A percentile compares a stretch with the other conserved stretches of the same genome.
Evolutionary conservation across 2,329 filamentous ascomycete genomes (phyloP).

Genomic region (Periconia sp.): DNA sequence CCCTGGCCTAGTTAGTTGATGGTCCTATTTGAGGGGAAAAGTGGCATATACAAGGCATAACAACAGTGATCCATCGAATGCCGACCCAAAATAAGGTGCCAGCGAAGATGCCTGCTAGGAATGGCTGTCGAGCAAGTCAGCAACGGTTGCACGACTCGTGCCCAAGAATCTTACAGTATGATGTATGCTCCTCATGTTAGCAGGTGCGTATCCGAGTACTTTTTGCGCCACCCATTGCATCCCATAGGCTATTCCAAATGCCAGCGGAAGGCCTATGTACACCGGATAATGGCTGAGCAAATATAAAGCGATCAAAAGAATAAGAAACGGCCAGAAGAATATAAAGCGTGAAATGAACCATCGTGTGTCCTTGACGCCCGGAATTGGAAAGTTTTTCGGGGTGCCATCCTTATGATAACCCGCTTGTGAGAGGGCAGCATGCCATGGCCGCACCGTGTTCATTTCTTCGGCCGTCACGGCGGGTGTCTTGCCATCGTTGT

Average conservation of each 20-base stretch:
- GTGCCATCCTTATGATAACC: constrained; percentile 84
- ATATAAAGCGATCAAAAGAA: constrained; percentile 74
- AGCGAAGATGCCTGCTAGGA: constrained; percentile 91
- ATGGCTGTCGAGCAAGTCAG: constrained; percentile 67
- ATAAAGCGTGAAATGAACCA: constrained; percentile 83
- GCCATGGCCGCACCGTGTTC: constrained; percentile 83
- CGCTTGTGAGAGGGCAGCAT: constrained; percentile 79
- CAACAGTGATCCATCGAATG: constrained; percentile 73
- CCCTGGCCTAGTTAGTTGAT: constrained; percentile 58
- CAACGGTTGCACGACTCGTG: background rate
- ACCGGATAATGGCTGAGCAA: constrained; percentile 76
- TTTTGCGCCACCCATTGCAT: constrained; percentile 81
- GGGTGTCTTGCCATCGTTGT: constrained; percentile 88
- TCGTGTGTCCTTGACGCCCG: constrained; percentile 76
- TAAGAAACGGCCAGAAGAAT: constrained; percentile 84
- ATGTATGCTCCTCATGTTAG: constrained; percentile 88
- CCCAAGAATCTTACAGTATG: constrained; percentile 70
- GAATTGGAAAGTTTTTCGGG: constrained; percentile 74
- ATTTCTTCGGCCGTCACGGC: constrained; percentile 86
- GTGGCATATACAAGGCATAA: constrained; percentile 80
- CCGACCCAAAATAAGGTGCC: constrained; percentile 83
- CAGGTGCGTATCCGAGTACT: constrained; percentile 79
- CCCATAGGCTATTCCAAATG: constrained; percentile 68
- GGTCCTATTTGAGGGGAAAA: too few species aligned
- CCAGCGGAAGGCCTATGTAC: constrained; percentile 76